Evolutionary conservation across 1,284 basidiomycete species (phyloP).

Genomic region (Athelia sp.): DNA sequence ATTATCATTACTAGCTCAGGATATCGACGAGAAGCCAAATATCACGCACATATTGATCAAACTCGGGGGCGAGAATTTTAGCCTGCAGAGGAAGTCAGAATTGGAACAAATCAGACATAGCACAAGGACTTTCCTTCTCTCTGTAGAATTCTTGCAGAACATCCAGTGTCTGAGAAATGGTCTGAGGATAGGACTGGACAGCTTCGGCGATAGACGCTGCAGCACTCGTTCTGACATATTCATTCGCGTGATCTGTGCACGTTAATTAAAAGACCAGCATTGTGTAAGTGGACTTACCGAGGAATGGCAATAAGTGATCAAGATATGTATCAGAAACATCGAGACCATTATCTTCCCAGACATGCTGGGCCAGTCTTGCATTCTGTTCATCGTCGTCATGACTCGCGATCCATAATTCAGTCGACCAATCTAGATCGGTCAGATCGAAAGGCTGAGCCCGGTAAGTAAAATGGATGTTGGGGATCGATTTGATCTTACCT

Average conservation of each 20-base stretch:
- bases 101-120: conserved; percentile 3
- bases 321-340: conserved; percentile 82
- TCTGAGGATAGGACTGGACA: conserved; percentile 70
- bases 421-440: conserved; percentile 91
- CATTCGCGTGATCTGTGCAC: conserved; percentile 67
- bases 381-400: conserved; percentile 95
- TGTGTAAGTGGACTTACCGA: conserved; percentile 50
- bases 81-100: conserved; percentile 39
- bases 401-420: conserved; percentile 84
- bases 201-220: conserved; percentile 78
- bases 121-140: conserved; percentile 55
- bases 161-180: conserved; percentile 43
- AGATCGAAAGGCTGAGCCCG: conserved; percentile 80
- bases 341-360: conserved; percentile 97
- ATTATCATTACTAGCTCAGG: too few species aligned
- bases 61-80: conserved; percentile 84
- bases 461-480: conserved; percentile 4
- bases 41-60: conserved; percentile 75
- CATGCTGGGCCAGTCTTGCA: conserved; percentile 71
- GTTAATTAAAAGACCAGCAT: conserved; percentile 6
- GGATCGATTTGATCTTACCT: conserved; percentile 38
- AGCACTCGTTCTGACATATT: conserved; percentile 76
- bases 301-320: conserved; percentile 55
- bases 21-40: not conserved
- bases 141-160: conserved; percentile 73